Percentiles rank a stretch among this genome's conserved stretches.
Evolutionary conservation across 176 grass and related monocot genomes (phyloP).

Genomic region (Carex myosuroides): DNA sequence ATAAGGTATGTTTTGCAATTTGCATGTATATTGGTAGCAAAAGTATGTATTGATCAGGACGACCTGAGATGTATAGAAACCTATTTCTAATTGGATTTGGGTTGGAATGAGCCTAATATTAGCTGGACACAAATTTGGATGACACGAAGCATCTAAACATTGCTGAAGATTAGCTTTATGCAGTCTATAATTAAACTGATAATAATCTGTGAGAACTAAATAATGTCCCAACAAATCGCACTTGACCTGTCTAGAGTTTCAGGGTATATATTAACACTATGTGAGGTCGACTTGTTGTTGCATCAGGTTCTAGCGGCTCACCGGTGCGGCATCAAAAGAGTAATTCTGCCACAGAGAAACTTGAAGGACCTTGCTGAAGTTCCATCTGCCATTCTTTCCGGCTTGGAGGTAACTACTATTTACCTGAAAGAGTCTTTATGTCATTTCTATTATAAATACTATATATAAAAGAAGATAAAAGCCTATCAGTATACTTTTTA

Average conservation of each 20-base stretch:
- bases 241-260: not conserved
- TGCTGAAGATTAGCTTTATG: not conserved
- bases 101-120: not conserved
- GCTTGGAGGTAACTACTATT: slow-evolving; percentile 61
- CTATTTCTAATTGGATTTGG: not conserved
- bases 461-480: not conserved
- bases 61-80: not conserved
- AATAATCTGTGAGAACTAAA: not conserved
- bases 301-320: slow-evolving; percentile 90
- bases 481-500: not conserved
- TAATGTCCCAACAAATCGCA: not conserved
- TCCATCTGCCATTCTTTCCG: slow-evolving; percentile 65
- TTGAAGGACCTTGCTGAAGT: slow-evolving; percentile 89
- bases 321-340: slow-evolving; percentile 90
- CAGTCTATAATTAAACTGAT: not conserved
- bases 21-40: not conserved
- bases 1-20: slow-evolving; percentile 55
- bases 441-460: not conserved
- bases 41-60: not conserved
- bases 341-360: slow-evolving; percentile 95
- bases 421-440: not conserved
- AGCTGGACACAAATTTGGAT: not conserved
- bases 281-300: not conserved
- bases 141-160: not conserved
- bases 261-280: not conserved